Percentiles rank a stretch among this genome's conserved stretches.
phyloP scores from a whole-genome alignment of 2,329 filamentous ascomycete genomes.

The Colletotrichum chrysophilum region DNA sequence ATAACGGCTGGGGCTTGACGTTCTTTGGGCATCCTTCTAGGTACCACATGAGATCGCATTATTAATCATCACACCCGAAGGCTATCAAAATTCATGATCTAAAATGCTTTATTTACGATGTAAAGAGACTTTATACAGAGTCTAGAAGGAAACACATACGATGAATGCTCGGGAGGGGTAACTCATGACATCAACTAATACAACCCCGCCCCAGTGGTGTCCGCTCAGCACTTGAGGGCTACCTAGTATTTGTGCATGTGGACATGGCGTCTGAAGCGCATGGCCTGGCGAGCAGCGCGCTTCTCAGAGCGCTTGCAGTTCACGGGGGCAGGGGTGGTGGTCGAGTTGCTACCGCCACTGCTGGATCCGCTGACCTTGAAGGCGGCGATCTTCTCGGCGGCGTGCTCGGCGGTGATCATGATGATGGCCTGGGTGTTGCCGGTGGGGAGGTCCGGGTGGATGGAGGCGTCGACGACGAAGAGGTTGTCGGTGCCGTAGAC shows the following conservation, averaged over 20 bases:
- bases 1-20: too few relatives aligned
- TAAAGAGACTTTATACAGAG: conserved; percentile 8
- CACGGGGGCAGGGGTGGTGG: neutral
- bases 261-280: conserved; percentile 9
- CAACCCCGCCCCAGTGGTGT: neutral
- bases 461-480: conserved; percentile 65
- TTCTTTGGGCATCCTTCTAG: too few relatives aligned
- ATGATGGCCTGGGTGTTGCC: conserved; percentile 24
- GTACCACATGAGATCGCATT: too few relatives aligned
- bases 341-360: neutral
- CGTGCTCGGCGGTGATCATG: conserved; percentile 22
- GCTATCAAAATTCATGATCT: neutral
- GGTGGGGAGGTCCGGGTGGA: conserved; percentile 55
- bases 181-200: neutral
- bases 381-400: conserved; percentile 21
- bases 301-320: neutral
- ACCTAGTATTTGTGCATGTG: neutral
- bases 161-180: neutral
- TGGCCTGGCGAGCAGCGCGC: neutral
- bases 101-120: conserved; percentile 4
- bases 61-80: too few relatives aligned
- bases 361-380: neutral
- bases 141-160: conserved; percentile 4
- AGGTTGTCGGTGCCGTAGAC: conserved; percentile 67
- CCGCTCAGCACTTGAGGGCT: neutral